A percentile compares a stretch with the other conserved stretches of the same genome.
phyloP scores from a whole-genome alignment of 2,329 filamentous ascomycete genomes.

The Microcyclospora pomicola region DNA sequence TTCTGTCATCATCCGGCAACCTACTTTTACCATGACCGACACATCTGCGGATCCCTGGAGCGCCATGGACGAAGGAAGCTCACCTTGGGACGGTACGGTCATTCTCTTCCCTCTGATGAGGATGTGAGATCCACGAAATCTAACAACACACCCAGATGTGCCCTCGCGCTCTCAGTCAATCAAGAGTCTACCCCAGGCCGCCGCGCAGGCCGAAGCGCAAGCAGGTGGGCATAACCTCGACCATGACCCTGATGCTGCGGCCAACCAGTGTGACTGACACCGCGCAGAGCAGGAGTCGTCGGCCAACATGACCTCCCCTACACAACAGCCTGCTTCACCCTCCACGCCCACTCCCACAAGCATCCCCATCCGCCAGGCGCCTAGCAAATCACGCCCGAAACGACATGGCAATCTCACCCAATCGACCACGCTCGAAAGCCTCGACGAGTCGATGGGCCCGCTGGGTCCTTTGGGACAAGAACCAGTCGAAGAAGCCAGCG shows the following conservation, averaged over 20 bases:
- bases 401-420: constrained; percentile 62
- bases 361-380: constrained; percentile 15
- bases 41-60: constrained; percentile 11
- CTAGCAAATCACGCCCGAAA: constrained; percentile 34
- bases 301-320: neutral
- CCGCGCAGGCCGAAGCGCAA: constrained; percentile 15
- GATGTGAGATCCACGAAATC: neutral
- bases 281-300: neutral
- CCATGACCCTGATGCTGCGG: neutral
- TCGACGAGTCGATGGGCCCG: constrained; percentile 60
- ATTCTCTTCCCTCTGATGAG: neutral
- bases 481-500: constrained; percentile 48
- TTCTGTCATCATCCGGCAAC: neutral
- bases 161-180: constrained; percentile 31
- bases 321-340: constrained; percentile 3
- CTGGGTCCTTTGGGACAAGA: constrained; percentile 50
- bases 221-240: neutral
- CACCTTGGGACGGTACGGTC: constrained; percentile 20
- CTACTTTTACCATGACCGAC: constrained; percentile 1
- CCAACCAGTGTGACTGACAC: neutral
- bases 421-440: constrained; percentile 63
- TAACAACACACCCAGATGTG: constrained; percentile 26
- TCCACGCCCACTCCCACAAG: constrained; percentile 6
- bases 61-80: constrained; percentile 21
- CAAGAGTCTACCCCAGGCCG: constrained; percentile 27